Conservation (phyloP, 352 stramenopile genomes). For the Chrysophaeum taylorii region DNA sequence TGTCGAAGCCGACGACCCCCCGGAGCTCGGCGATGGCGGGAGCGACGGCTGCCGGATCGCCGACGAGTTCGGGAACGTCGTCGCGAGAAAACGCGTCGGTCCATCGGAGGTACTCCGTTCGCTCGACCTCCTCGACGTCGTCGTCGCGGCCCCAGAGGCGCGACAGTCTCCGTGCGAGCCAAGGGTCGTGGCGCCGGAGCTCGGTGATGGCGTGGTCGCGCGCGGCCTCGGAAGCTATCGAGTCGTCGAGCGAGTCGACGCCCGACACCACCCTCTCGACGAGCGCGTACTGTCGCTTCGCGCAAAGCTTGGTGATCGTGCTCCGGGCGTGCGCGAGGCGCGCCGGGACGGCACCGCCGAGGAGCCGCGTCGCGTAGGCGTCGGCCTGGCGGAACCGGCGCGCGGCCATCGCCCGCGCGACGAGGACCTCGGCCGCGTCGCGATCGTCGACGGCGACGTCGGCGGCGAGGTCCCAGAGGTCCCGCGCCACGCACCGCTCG, state of each 20-base stretch:
- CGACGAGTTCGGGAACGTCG: constrained; percentile 30
- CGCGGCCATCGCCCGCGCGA: constrained; percentile 36
- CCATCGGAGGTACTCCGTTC: constrained; percentile 43
- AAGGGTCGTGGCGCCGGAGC: constrained; percentile 7
- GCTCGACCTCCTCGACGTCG: constrained; percentile 26
- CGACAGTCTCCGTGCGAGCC: constrained; percentile 33
- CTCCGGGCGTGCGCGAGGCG: constrained; percentile 39
- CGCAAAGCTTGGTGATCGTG: constrained; percentile 41
- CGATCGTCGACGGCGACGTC: too few relatives aligned
- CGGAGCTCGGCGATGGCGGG: constrained; percentile 19
- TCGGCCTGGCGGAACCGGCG: constrained; percentile 37
- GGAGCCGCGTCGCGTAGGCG: constrained; percentile 38
- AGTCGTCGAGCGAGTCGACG: constrained; percentile 36
- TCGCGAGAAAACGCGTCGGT: constrained; percentile 26
- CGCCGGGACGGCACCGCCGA: constrained; percentile 34
- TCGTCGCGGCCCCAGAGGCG: constrained; percentile 29
- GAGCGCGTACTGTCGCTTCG: constrained; percentile 33
- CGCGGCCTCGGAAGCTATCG: too few relatives aligned
- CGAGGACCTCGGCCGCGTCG: constrained; percentile 32
- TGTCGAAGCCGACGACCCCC: constrained; percentile 39
- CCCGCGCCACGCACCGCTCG: too few relatives aligned
- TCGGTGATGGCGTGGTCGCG: constrained; percentile 17
- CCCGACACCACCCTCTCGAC: constrained; percentile 43
- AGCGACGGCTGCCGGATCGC: constrained; percentile 23
- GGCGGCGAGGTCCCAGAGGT: too few relatives aligned